These are phyloP conservation scores for Globisporangium uncinulatum DNA, from an alignment of 352 stramenopile species.

Conservation along the genomic window DNA sequence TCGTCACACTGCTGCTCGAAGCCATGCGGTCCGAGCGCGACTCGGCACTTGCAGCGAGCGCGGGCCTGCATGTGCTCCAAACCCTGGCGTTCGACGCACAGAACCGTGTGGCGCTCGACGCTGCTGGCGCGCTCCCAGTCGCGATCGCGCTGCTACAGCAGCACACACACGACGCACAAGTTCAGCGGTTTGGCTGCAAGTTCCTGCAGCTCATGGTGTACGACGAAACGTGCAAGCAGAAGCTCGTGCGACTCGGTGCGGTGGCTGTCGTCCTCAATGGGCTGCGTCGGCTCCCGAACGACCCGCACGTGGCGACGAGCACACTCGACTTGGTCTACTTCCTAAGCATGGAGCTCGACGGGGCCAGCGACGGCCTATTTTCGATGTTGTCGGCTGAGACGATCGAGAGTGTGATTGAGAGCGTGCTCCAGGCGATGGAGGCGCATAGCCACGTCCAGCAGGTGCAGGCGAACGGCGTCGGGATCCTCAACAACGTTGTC, in stretches of 20 bases:
- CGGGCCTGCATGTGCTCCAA: conserved; percentile 43
- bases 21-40: conserved; percentile 14
- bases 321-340: conserved; percentile 50
- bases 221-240: conserved; percentile 46
- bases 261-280: conserved; percentile 29
- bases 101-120: conserved; percentile 26
- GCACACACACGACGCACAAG: conserved; percentile 17
- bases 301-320: conserved; percentile 33
- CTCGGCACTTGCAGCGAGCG: conserved; percentile 9
- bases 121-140: conserved; percentile 22
- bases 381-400: neutral
- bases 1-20: conserved; percentile 29
- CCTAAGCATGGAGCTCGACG: conserved; percentile 44
- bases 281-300: conserved; percentile 24
- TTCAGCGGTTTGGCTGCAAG: conserved; percentile 52
- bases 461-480: conserved; percentile 47
- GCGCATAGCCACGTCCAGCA: conserved; percentile 23
- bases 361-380: neutral
- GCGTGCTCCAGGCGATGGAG: conserved; percentile 30
- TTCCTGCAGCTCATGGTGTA: conserved; percentile 67
- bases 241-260: conserved; percentile 26
- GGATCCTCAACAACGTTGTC: conserved; percentile 35
- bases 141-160: conserved; percentile 30
- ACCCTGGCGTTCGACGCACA: conserved; percentile 35
- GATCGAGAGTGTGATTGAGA: conserved; percentile 19